Evolutionary conservation across 1,139 yeast species (phyloP), one percentile per base, ranked within the genome.

Genomic region (Candida sanyaensis): DNA sequence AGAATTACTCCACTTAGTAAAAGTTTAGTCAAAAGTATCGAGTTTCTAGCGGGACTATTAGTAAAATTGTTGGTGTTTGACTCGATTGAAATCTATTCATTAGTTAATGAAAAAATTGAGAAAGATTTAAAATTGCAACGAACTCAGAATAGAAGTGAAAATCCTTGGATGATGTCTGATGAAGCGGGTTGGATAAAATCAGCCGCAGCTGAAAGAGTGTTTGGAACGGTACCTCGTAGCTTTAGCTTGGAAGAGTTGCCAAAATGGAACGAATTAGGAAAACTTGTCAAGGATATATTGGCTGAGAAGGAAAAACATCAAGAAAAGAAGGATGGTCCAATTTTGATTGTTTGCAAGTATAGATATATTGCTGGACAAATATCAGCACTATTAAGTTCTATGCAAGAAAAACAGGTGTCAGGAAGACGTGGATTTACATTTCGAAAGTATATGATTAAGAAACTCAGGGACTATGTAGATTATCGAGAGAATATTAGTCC

Each of bases 151-250:
- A 73, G 76, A 49, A 73, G 76, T 50, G 70, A 78, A 0, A 87
- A 96, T 39, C 95, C 96, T 0, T 93, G 98, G 97, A 66, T 92
- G 24, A 77, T 83, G 67, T 78, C 88, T 31, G 95, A 88, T 51
- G 97, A 92, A 46, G 90, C 97, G 0, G 86, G 86, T 47, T 80
- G 91, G 0, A 81, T 93, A 5, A 81, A 88, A 11, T 73, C 90
- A 0, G 79, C 79, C 51, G 84, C 97, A 0, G 81, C 81, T 53
- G 84, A 84, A 47, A 71, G 98, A 50, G 89, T 93, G 0, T 75
- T 81, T 41, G 78, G 73, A 0, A 63, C 60, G 44, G 56, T 53
- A 1, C 53, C 52, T n/a, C 68, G 66, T 37, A 74, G 69, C 10
- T 83, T 82, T 55, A 55, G 73, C 1, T 65, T 86, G 17, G 97